phyloP scores from a whole-genome alignment of 768 basidiomycete species.

The Chiua virens region DNA sequence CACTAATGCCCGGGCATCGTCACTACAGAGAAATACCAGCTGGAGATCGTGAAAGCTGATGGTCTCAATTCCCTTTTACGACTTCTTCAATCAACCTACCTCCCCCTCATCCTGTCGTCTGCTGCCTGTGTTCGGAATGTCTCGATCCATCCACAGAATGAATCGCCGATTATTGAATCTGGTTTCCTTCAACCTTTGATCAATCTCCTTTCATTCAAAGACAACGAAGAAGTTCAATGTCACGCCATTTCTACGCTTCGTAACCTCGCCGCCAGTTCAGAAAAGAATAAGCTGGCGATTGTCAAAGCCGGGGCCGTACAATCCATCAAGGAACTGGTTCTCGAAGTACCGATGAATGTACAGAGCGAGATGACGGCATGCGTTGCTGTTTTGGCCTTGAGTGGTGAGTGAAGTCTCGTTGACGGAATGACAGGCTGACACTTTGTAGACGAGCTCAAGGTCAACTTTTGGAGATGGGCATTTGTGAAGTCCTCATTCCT shows the following conservation, averaged over 20 bases:
- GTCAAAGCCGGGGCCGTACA: constrained; percentile 97
- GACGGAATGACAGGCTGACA: constrained; percentile 1
- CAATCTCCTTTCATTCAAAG: constrained; percentile 94
- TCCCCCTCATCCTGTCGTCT: constrained; percentile 95
- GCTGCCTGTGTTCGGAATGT: constrained; percentile 99
- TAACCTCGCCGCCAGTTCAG: constrained; percentile 94
- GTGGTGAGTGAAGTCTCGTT: constrained; percentile 57
- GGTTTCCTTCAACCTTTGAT: constrained; percentile 96
- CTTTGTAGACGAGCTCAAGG: constrained; percentile 87
- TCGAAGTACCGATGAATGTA: constrained; percentile 93
- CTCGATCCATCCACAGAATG: constrained; percentile 97
- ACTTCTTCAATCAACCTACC: constrained; percentile 93
- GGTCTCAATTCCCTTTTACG: constrained; percentile 91
- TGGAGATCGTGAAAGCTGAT: constrained; percentile 96
- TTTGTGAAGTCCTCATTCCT: constrained; percentile 96
- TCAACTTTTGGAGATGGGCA: constrained; percentile 95
- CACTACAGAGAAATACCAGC: constrained; percentile 88
- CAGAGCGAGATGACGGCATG: constrained; percentile 99
- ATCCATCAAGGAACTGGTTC: constrained; percentile 93
- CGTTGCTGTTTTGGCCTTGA: constrained; percentile 92
- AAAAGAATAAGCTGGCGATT: constrained; percentile 98
- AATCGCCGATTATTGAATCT: constrained; percentile 98
- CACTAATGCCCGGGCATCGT: constrained; percentile 3
- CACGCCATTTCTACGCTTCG: constrained; percentile 97
- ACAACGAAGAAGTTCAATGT: constrained; percentile 99